phyloP scores from a whole-genome alignment of 495 filamentous ascomycete species.

The Collariella sp. region DNA sequence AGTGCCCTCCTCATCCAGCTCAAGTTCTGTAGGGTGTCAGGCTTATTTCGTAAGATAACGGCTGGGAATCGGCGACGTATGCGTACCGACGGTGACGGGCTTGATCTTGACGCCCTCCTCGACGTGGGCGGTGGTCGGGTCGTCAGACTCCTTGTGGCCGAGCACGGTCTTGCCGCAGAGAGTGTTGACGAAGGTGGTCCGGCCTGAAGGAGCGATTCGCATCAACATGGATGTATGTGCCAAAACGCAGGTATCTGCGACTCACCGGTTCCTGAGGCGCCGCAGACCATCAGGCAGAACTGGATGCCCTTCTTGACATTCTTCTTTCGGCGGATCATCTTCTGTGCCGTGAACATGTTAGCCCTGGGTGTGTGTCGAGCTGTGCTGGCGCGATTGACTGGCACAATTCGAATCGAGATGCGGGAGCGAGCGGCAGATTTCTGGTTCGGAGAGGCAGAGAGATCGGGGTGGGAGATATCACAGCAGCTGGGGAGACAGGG shows the following conservation, averaged over 20 bases:
- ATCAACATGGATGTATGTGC: constrained; percentile 17
- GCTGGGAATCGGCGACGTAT: constrained; percentile 20
- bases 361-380: neutral
- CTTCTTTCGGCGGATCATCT: constrained; percentile 99
- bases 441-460: neutral
- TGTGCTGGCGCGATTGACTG: constrained; percentile 10
- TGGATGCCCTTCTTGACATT: constrained; percentile 99
- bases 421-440: neutral
- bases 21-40: constrained; percentile 58
- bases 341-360: constrained; percentile 45
- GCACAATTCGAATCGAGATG: neutral
- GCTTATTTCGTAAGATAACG: neutral
- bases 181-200: constrained; percentile 98
- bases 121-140: constrained; percentile 76
- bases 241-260: constrained; percentile 9
- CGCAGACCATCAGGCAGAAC: constrained; percentile 99
- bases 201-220: constrained; percentile 48
- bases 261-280: constrained; percentile 94
- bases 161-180: constrained; percentile 94
- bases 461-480: constrained; percentile 4
- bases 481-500: constrained; percentile 8
- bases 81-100: constrained; percentile 88
- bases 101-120: constrained; percentile 98
- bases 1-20: constrained; percentile 96
- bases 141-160: constrained; percentile 79